Base-by-base conservation (phyloP, 768 basidiomycete species). In the Serendipita sp. region DNA sequence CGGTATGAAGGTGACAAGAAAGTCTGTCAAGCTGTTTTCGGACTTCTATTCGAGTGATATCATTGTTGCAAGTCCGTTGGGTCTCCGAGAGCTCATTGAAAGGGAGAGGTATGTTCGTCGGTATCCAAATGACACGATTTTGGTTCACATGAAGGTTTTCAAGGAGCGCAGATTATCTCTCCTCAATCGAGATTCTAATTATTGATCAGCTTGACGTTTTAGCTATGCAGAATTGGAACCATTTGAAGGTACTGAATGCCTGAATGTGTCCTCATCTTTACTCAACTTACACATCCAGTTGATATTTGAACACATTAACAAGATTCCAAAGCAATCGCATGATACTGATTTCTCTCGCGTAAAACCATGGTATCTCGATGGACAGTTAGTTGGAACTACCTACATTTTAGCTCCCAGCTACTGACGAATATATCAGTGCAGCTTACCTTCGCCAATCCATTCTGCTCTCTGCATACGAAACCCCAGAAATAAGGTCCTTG, bases 151-250 rank as follows among this genome's bases (percentile, higher is more conserved):
- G 41, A 7, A 16, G 8, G 18, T 8, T 7, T 63, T n/a, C 51
- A 65, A 91, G 91, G 71, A 89, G 80, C 69, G 85, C 84, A 10
- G 96, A 99, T 74, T 92, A 95, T 72, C 77, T 99, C 63, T 90
- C 90, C 10, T 95, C 92, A 2, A 88, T 99, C 64, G 96, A 99
- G 71, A 75, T 98, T 3, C 75, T 92, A 23, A 75, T 98, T n/a
- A 79, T 91, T 15, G 96, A 98, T 73, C 93, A 96, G 70, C 78
- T 91, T 78, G 92, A 98, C 73, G 87, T 87, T 2, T 80, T 98
- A 69, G 81, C 83, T 2, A 98, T 98, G 96, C 96, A 98, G 76
- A 99, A 99, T 70, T 99, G 96, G 96, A 93, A 97, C 44, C 96
- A 98, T 71, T 81, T 94, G 18, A 90, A 96, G 80, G 94, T 91